These are phyloP conservation scores for Venturia effusa DNA, from an alignment of 2,329 filamentous ascomycete species.

Conservation along the genomic window DNA sequence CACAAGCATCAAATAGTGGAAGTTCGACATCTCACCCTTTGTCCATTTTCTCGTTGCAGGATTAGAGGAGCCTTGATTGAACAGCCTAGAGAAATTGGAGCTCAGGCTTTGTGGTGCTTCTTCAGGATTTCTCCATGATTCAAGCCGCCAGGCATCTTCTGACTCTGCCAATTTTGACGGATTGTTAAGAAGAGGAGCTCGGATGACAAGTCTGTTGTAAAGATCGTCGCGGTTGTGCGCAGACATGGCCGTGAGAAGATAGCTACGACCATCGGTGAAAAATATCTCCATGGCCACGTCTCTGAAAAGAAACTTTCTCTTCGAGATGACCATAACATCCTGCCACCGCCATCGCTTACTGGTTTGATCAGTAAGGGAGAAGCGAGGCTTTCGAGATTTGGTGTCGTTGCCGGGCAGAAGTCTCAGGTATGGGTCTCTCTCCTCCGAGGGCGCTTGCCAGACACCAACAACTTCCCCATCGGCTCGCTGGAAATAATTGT, in stretches of 20 bases:
- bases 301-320: slow-evolving; percentile 86
- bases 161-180: slow-evolving; percentile 59
- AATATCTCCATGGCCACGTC: slow-evolving; percentile 97
- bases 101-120: slow-evolving; percentile 59
- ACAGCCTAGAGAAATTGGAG: slow-evolving; percentile 84
- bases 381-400: slow-evolving; percentile 35
- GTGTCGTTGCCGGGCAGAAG: slow-evolving; percentile 76
- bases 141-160: slow-evolving; percentile 86
- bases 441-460: slow-evolving; percentile 82
- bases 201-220: slow-evolving; percentile 61
- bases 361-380: slow-evolving; percentile 55
- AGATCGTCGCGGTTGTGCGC: slow-evolving; percentile 66
- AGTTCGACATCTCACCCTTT: slow-evolving; percentile 92
- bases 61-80: slow-evolving; percentile 71
- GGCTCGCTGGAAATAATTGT: slow-evolving; percentile 89
- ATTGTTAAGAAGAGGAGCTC: slow-evolving; percentile 70
- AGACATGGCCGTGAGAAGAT: slow-evolving; percentile 76
- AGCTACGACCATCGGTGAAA: slow-evolving; percentile 93
- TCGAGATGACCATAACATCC: slow-evolving; percentile 90
- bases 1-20: slow-evolving; percentile 96
- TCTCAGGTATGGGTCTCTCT: slow-evolving; percentile 88
- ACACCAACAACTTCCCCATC: slow-evolving; percentile 97
- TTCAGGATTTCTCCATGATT: slow-evolving; percentile 62
- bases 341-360: slow-evolving; percentile 88
- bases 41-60: slow-evolving; percentile 85